phyloP scores from a whole-genome alignment of 371 early-diverging fungal genomes.

The Mortierella sp. region DNA sequence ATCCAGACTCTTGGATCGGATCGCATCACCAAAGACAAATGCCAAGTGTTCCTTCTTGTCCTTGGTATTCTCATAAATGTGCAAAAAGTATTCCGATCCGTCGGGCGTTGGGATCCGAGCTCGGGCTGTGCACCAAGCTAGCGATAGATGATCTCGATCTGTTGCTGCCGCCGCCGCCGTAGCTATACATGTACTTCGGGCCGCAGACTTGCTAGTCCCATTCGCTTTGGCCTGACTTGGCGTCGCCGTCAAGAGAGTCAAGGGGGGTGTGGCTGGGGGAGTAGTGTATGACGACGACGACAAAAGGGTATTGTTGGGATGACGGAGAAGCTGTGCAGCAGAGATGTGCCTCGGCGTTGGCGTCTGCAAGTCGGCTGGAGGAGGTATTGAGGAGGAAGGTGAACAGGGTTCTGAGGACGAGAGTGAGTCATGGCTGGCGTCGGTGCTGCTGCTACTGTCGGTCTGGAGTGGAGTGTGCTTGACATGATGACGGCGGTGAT shows the following conservation, averaged over 20 bases:
- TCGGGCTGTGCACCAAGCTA: slow-evolving; percentile 56
- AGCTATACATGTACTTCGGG: too few species aligned
- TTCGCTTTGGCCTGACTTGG: too few species aligned
- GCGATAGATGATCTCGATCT: too few species aligned
- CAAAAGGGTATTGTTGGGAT: too few species aligned
- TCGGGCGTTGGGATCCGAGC: slow-evolving; percentile 89
- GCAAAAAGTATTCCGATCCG: slow-evolving; percentile 85
- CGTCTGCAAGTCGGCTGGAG: slow-evolving; percentile 2
- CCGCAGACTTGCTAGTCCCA: too few species aligned
- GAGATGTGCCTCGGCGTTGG: neutral
- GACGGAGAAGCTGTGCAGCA: too few species aligned
- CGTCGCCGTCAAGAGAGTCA: slow-evolving; percentile 22
- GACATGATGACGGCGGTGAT: slow-evolving; percentile 1
- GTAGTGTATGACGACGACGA: slow-evolving; percentile 44
- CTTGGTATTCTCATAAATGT: slow-evolving; percentile 85
- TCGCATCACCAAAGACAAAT: slow-evolving; percentile 88
- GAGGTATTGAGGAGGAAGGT: too few species aligned
- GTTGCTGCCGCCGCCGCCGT: too few species aligned
- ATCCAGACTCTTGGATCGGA: slow-evolving; percentile 78
- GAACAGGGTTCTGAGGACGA: too few species aligned
- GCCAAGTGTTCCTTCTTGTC: slow-evolving; percentile 95
- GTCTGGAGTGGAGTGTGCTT: too few species aligned
- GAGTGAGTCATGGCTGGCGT: too few species aligned
- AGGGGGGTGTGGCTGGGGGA: slow-evolving; percentile 43
- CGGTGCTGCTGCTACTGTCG: too few species aligned